These are phyloP conservation scores for Suillus spraguei DNA, from an alignment of 768 basidiomycete species.

Conservation along the genomic window DNA sequence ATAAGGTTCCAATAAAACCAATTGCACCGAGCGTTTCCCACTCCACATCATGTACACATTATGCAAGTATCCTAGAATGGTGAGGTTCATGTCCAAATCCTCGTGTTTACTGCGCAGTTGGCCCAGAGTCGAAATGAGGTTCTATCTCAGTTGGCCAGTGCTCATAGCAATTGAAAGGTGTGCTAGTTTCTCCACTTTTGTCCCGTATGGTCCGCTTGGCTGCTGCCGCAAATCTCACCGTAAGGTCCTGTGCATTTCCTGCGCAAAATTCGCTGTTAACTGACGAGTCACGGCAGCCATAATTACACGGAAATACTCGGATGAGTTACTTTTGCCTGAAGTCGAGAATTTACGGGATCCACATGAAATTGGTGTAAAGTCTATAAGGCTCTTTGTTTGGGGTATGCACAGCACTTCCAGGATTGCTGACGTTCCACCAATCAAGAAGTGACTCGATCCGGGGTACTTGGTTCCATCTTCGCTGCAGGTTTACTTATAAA, in stretches of 20 bases:
- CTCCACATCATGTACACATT: too few species aligned
- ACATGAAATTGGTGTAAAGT: neutral
- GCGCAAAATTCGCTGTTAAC: neutral
- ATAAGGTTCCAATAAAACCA: too few species aligned
- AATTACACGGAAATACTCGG: neutral
- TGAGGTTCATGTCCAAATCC: too few species aligned
- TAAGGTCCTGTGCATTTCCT: neutral
- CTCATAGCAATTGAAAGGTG: neutral
- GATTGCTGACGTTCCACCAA: neutral
- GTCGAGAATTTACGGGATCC: neutral
- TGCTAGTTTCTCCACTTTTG: neutral
- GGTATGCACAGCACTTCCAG: neutral
- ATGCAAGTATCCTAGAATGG: too few species aligned
- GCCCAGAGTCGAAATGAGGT: neutral
- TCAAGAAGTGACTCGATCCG: neutral
- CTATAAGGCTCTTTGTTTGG: neutral
- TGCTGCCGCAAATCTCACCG: neutral
- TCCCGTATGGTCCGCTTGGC: neutral
- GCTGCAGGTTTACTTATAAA: too few species aligned
- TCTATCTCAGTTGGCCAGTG: neutral
- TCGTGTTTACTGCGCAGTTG: neutral
- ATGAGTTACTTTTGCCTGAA: neutral
- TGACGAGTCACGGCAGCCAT: neutral
- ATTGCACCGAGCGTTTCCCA: too few species aligned
- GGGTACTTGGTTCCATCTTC: too few species aligned